Conservation (phyloP, 2,329 filamentous ascomycete species). For the Calcarisporium arbuscula region DNA sequence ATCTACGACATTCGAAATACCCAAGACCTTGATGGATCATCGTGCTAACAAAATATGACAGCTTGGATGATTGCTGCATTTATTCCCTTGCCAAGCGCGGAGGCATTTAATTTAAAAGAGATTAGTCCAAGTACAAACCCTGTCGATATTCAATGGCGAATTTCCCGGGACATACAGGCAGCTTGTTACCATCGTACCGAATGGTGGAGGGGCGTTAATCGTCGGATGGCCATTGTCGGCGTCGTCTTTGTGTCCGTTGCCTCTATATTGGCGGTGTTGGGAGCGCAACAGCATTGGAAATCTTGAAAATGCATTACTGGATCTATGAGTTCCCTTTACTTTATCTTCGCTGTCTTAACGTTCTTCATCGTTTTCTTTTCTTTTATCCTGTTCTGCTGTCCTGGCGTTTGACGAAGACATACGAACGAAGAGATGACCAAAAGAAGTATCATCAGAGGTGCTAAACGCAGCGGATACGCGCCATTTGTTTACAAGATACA, state of each 20-base stretch:
- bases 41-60: slow-evolving; percentile 23
- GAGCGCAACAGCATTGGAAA: slow-evolving; percentile 44
- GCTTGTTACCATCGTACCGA: slow-evolving; percentile 43
- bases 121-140: slow-evolving; percentile 33
- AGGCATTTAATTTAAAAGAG: slow-evolving; percentile 46
- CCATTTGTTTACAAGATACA: too few relatives aligned
- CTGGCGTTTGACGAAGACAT: too few relatives aligned
- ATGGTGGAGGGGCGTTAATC: slow-evolving; percentile 56
- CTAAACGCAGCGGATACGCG: too few relatives aligned
- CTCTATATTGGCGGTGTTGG: slow-evolving; percentile 44
- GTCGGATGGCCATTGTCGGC: slow-evolving; percentile 51
- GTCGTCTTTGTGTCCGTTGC: slow-evolving; percentile 47
- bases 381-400: slow-evolving; percentile 2
- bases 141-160: slow-evolving; percentile 29
- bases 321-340: too few relatives aligned
- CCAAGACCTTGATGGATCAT: slow-evolving; percentile 3
- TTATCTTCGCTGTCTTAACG: slow-evolving; percentile 1
- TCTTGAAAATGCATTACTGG: slow-evolving; percentile 8
- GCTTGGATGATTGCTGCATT: slow-evolving; percentile 77
- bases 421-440: too few relatives aligned
- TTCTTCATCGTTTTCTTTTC: neutral
- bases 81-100: slow-evolving; percentile 60
- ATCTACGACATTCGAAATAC: neutral
- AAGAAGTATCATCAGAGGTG: too few relatives aligned
- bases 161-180: slow-evolving; percentile 29